Base-by-base conservation (phyloP, 805 yeast genomes). In the Saccharomycopsis selenospora region DNA sequence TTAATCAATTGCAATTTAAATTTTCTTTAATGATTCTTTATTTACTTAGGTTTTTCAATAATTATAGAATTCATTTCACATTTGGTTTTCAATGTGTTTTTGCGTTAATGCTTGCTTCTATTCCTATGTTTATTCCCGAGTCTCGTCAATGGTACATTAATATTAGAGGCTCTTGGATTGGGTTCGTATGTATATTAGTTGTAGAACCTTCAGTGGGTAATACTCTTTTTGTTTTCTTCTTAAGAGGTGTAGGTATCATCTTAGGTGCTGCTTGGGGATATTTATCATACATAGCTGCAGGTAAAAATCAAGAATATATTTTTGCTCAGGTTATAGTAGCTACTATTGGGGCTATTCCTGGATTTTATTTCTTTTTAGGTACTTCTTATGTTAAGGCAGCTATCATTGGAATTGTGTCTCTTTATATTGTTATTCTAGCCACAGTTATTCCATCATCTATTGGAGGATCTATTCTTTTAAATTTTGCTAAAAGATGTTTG, bases 371-470 rank as follows among this genome's bases (percentile, higher is more conserved):
- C 49, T 58, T 72, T 45, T 43, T 74, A 29, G 74, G 70, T 0
- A 65, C 77, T 0, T 75, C 76, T 2, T 73, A 72, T 48, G 68
- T 72, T 14, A 75, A 73, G 51, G 77, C 78, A 3, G 78, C 76
- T 0, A 68, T 75, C 51, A 71, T 75, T 40, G 70, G 72, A 13
- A 62, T 73, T 5, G 72, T 75, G 43, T 70, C 75, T 29, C 66
- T 70, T 14, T 72, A 71, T 46, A 63, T 73, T 43, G 79, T 75
- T 8, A 55, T 72, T 45, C 57, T 73, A n/a, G 72, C 78, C 0
- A 62, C 77, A 2, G 62, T 64, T 2, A 45, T 68, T 1, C 77
- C 76, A 1, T 60, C 68, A 4, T 54, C 56, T 1, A 56, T 62
- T 24, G 64, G 67, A 4, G 72, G 75, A 4, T 62, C 71, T 0